Evolutionary conservation across 2,329 filamentous ascomycete species (phyloP).

Genomic region (Aspergillus sp.): DNA sequence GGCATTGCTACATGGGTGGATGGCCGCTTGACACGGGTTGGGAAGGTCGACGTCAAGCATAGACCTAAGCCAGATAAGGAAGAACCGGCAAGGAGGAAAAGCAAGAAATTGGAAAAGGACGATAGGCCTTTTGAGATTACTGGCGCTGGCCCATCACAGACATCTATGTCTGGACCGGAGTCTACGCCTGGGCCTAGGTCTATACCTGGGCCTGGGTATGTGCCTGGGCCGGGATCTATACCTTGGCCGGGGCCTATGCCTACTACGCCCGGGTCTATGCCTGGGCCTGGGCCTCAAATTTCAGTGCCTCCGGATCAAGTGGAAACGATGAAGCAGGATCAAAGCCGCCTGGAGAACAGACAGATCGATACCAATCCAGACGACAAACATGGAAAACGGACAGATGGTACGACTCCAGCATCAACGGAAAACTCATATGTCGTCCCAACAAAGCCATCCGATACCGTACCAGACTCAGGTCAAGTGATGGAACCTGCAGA

Average conservation of each 20-base stretch:
- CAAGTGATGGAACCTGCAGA: no score
- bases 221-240: slow-evolving; percentile 1
- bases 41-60: slow-evolving; percentile 46
- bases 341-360: slow-evolving; percentile 1
- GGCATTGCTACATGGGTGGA: slow-evolving; percentile 76
- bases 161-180: not conserved
- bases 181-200: slow-evolving; percentile 4
- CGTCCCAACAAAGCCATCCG: no score
- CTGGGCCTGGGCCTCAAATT: slow-evolving; percentile 4
- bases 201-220: slow-evolving; percentile 4
- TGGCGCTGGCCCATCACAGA: not conserved
- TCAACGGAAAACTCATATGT: no score
- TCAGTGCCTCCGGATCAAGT: slow-evolving; percentile 6
- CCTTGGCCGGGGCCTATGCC: not conserved
- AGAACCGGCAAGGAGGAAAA: slow-evolving; percentile 39
- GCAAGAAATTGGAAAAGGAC: slow-evolving; percentile 22
- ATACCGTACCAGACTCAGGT: no score
- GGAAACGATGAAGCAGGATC: slow-evolving; percentile 6
- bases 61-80: slow-evolving; percentile 28
- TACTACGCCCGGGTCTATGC: slow-evolving; percentile 5
- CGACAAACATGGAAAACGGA: no score
- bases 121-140: slow-evolving; percentile 11
- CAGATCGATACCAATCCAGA: not conserved
- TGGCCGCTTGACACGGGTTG: slow-evolving; percentile 62
- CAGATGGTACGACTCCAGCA: no score